Base-by-base conservation (phyloP, 331 rosid species). In the Cydonia oblonga region DNA sequence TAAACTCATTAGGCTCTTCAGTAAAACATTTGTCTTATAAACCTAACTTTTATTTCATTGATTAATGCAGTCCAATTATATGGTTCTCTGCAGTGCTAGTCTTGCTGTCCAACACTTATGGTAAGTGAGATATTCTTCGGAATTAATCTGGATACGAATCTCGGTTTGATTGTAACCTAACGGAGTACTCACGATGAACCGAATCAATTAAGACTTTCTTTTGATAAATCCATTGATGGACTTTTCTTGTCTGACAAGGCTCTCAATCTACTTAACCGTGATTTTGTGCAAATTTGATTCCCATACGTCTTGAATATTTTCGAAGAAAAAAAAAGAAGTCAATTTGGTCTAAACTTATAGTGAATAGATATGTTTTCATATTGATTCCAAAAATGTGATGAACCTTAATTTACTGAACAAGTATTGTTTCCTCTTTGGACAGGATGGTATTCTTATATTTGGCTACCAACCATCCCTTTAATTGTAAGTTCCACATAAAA, bases 401-500 rank as follows among this genome's bases (percentile, higher is more conserved):
- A 35, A 32, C 23, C 7, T 54, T n/a, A 13, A 53, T 23, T 58
- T 19, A 59, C 52, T 18, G 35, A 75, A 46, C 6, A 24, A 51
- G 28, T 71, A 65, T 29, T 75, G 69, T 65, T 30, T 68, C 59
- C 25, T 56, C 73, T 23, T 23, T 70, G 68, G 33, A 75, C 90
- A 90, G 93, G 88, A 66, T 81, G 82, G 84, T 0, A 86, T 65
- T 44, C 93, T 70, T 72, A 83, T 76, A 51, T 78, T 2, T 90
- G 96, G 96, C 88, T 90, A 60, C 96, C 96, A 59, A 83, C 84
- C 56, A 22, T 88, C 44, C 88, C 96, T 24, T 52, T 90, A 20
- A 61, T 78, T 80, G 96, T 90, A 83, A 86, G 96, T 70, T 68
- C 65, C 40, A 20, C 18, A 11, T 59, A 64, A 61, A 65, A 5